These are phyloP conservation scores for Ganoderma lingzhi DNA, from an alignment of 1,284 basidiomycete genomes.

Conservation along the genomic window DNA sequence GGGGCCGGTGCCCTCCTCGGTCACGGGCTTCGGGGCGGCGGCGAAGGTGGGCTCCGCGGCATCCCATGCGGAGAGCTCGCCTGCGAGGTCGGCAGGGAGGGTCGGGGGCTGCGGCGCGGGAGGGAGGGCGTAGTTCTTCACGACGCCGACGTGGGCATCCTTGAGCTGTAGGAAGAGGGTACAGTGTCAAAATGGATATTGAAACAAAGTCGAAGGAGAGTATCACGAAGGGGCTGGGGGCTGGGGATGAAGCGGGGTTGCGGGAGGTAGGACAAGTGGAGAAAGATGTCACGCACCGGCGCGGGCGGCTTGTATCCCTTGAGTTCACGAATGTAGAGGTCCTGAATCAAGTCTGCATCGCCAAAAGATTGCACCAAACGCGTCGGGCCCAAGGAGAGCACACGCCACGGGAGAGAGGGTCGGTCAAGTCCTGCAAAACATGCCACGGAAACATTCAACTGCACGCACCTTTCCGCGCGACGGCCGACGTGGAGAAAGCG, in stretches of 20 bases:
- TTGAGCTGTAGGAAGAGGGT: slow-evolving; percentile 60
- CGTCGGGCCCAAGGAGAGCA: background rate
- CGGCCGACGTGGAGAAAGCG: slow-evolving; percentile 70
- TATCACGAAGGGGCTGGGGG: background rate
- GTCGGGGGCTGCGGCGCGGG: slow-evolving; percentile 72
- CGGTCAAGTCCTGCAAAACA: slow-evolving; percentile 3
- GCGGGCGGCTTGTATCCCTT: slow-evolving; percentile 85
- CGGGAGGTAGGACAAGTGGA: slow-evolving; percentile 11
- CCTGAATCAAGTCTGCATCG: slow-evolving; percentile 86
- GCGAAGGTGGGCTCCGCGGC: slow-evolving; percentile 72
- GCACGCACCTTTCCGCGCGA: slow-evolving; percentile 73
- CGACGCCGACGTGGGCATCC: slow-evolving; percentile 84
- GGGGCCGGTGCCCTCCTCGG: slow-evolving; percentile 39
- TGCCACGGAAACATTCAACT: slow-evolving; percentile 18
- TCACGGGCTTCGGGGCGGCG: slow-evolving; percentile 41
- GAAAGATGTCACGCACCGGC: slow-evolving; percentile 50
- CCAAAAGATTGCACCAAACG: background rate
- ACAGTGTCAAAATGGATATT: background rate
- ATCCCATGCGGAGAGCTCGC: slow-evolving; percentile 86
- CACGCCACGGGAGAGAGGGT: slow-evolving; percentile 10
- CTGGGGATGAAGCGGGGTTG: background rate
- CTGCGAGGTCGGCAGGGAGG: slow-evolving; percentile 81
- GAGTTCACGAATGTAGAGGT: slow-evolving; percentile 90
- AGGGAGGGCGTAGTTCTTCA: slow-evolving; percentile 79
- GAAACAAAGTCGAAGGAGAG: background rate